phyloP scores from a whole-genome alignment of 257 asterid species.

The Nicotiana attenuata region DNA sequence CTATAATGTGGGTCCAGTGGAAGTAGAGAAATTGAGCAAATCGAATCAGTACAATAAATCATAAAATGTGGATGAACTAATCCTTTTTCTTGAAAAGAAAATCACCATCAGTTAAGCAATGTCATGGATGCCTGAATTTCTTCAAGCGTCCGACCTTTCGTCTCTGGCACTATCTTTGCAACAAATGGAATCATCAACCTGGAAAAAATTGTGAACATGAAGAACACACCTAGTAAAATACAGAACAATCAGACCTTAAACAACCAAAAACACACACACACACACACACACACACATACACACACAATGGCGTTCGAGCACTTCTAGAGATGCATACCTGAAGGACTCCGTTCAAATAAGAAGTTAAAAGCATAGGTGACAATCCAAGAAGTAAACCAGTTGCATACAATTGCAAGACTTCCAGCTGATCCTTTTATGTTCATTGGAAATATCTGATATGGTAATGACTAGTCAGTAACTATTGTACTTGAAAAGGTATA shows the following conservation, averaged over 20 bases:
- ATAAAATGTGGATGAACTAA: background rate
- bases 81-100: background rate
- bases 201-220: constrained; percentile 35
- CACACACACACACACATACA: background rate
- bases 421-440: constrained; percentile 63
- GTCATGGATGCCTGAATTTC: constrained; percentile 54
- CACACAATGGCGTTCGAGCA: background rate
- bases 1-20: background rate
- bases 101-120: background rate
- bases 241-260: background rate
- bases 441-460: constrained; percentile 60
- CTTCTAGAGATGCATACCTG: constrained; percentile 34
- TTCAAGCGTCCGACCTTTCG: constrained; percentile 74
- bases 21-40: background rate
- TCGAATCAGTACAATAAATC: background rate
- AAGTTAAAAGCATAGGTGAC: constrained; percentile 59
- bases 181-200: constrained; percentile 45
- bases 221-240: constrained; percentile 41
- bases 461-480: background rate
- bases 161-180: constrained; percentile 71
- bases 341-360: constrained; percentile 41
- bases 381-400: constrained; percentile 53
- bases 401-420: constrained; percentile 51
- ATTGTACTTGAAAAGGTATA: background rate
- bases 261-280: background rate